Evolutionary conservation across 1,139 yeast species (phyloP), one percentile per base, ranked within the genome.

Genomic region (Taphrina communis): DNA sequence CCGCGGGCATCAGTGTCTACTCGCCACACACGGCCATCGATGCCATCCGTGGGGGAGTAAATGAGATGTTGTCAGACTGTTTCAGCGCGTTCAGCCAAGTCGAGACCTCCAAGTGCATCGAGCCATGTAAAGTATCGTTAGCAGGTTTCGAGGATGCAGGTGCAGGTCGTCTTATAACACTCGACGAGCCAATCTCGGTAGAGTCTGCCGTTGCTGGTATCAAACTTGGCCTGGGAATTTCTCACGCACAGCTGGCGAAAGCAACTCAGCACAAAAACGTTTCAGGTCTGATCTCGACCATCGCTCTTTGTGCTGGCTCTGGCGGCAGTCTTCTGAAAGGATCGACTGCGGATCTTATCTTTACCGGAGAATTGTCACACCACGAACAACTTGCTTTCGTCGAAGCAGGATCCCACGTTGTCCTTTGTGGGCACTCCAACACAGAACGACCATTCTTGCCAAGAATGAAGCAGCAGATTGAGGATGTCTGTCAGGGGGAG

Each of bases 261-360:
- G 78, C 82, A 1, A 77, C 77, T 11, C 71, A 76, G 11, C 78
- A 79, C 52, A 67, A 73, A 39, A 69, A 73, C 12, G 73, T 74
- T n/a, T 79, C 75, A 12, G 79, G 78, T 6, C 68, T 71, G 14
- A 80, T 89, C 53, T 77, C 77, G 31, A 81, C 82, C 0, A 81
- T 92, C n/a, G 98, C 97, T 0, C 78, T 94, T 31, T 94, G 99
- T 78, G 99, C 99, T 3, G 99, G 99, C 0, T 90, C 97, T 4
- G 99, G 99, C 0, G 87, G 90, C 0, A 80, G 85, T 0, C 87
- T 89, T 0, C 84, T 89, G 75, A 79, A 80, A 66, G 88, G 88
- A 0, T 85, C 85, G 1, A 76, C 75, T 4, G 95, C 93, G 0
- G 99, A 94, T 75, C 81, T 92, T 53, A 89, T 84, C 76, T 85